Evolutionary conservation across 179 eudicot species (phyloP).

Genomic region (Pouteria campechiana): DNA sequence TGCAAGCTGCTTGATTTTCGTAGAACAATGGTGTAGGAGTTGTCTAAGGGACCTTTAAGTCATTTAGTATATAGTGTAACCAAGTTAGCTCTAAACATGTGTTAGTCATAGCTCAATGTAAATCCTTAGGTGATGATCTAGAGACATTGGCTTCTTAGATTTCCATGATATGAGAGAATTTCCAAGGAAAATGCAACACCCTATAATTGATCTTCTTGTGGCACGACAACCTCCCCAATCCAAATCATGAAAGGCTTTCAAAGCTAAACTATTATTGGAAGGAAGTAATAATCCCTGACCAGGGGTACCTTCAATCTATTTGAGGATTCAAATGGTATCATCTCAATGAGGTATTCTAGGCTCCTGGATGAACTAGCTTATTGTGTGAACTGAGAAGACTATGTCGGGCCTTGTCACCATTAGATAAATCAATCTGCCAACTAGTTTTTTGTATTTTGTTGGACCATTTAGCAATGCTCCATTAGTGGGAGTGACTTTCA

Average conservation of each 20-base stretch:
- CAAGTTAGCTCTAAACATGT: neutral
- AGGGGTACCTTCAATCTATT: neutral
- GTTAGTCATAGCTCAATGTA: neutral
- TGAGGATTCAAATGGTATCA: neutral
- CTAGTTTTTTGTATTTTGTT: neutral
- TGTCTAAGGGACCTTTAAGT: no score
- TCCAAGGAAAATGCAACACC: neutral
- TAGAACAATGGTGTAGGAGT: neutral
- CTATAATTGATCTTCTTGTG: neutral
- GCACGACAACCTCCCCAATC: neutral
- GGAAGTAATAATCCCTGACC: neutral
- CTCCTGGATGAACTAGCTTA: neutral
- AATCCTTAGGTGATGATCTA: neutral
- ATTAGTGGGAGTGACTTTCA: neutral
- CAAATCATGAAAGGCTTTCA: conserved; percentile 1
- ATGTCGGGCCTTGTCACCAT: neutral
- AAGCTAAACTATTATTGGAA: no score
- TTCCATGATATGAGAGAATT: conserved; percentile 1
- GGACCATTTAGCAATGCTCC: neutral
- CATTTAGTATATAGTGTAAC: neutral
- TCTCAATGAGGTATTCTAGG: neutral
- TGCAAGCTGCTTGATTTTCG: neutral
- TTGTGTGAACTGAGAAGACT: neutral
- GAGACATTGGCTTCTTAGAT: neutral
- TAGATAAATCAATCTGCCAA: neutral